Evolutionary conservation across 176 grass and related monocot genomes (phyloP).

Genomic region (Zea luxurians): DNA sequence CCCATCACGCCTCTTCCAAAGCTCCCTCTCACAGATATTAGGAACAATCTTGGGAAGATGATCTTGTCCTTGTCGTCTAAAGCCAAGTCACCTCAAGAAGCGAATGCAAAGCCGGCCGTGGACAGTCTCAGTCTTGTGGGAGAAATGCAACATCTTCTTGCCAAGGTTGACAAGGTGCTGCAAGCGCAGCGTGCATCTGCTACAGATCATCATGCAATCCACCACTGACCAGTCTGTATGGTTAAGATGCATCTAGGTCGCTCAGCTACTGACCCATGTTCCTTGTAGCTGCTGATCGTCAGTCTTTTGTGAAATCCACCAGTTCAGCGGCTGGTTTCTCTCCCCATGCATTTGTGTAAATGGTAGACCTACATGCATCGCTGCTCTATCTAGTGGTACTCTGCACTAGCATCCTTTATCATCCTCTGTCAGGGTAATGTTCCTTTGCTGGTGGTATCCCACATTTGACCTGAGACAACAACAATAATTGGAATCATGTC

Average conservation of each 20-base stretch:
- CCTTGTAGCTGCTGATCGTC: neutral
- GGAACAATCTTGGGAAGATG: constrained; percentile 80
- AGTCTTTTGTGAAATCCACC: neutral
- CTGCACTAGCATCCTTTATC: too few species aligned
- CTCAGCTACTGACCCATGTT: neutral
- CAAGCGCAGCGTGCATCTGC: constrained; percentile 33
- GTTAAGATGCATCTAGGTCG: neutral
- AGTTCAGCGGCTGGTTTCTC: neutral
- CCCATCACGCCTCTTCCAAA: constrained; percentile 27
- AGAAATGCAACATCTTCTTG: constrained; percentile 69
- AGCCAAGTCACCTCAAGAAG: neutral
- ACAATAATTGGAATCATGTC: too few species aligned
- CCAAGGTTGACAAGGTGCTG: constrained; percentile 74
- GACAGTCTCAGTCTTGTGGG: constrained; percentile 50
- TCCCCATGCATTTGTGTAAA: constrained; percentile 9
- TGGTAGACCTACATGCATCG: neutral
- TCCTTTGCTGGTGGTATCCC: neutral
- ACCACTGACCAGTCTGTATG: neutral
- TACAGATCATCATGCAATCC: neutral
- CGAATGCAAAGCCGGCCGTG: constrained; percentile 15
- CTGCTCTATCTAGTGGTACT: constrained; percentile 14
- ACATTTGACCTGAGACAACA: neutral
- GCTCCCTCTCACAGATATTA: constrained; percentile 56
- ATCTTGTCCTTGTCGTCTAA: constrained; percentile 45
- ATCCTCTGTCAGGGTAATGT: too few species aligned